A percentile compares a stretch with the other conserved stretches of the same genome.
These are phyloP conservation scores for Simplicillium sp. DNA, from an alignment of 2,329 filamentous ascomycete genomes.

Conservation along the genomic window DNA sequence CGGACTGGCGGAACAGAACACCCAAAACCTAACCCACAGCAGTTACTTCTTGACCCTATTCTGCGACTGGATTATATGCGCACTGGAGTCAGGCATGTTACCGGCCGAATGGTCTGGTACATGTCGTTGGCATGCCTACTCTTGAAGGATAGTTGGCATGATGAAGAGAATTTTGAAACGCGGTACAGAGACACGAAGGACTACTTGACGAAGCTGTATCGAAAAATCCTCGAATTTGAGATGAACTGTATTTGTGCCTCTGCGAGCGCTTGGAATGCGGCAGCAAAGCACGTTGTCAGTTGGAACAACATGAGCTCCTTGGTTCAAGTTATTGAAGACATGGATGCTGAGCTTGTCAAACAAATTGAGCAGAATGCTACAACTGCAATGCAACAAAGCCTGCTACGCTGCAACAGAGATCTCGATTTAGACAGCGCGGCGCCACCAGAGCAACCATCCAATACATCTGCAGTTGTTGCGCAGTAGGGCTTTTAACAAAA, in stretches of 20 bases:
- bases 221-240: slow-evolving; percentile 24
- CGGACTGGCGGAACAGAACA: no score
- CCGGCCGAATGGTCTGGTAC: slow-evolving; percentile 23
- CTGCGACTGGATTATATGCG: slow-evolving; percentile 19
- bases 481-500: no score
- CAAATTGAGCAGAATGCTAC: slow-evolving; percentile 9
- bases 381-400: neutral
- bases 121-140: slow-evolving; percentile 20
- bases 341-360: slow-evolving; percentile 15
- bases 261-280: slow-evolving; percentile 25
- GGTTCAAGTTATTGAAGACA: slow-evolving; percentile 14
- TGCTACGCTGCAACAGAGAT: slow-evolving; percentile 2
- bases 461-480: no score
- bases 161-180: slow-evolving; percentile 12
- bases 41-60: slow-evolving; percentile 26
- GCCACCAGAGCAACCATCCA: slow-evolving; percentile 1
- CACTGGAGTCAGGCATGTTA: slow-evolving; percentile 19
- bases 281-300: slow-evolving; percentile 24
- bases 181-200: slow-evolving; percentile 13
- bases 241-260: slow-evolving; percentile 29
- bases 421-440: neutral
- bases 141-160: slow-evolving; percentile 12
- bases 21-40: neutral
- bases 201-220: slow-evolving; percentile 17
- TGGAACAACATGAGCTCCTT: slow-evolving; percentile 20